These are phyloP conservation scores for Globomyces sp. DNA, from an alignment of 371 early-diverging fungal genomes.

Conservation along the genomic window DNA sequence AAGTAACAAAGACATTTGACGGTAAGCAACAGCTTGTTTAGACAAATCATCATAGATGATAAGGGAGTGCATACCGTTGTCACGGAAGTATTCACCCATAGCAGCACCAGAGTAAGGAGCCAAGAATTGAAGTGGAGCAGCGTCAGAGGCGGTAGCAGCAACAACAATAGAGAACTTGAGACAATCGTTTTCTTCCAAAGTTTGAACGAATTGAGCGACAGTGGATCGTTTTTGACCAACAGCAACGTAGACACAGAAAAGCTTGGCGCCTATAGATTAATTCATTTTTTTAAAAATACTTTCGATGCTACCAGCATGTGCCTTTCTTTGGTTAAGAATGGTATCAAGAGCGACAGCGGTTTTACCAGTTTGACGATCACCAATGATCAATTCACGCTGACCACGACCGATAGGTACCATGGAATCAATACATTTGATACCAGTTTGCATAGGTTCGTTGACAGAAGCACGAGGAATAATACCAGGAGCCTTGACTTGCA, in stretches of 20 bases:
- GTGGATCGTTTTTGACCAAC: constrained; percentile 97
- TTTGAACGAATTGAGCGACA: constrained; percentile 94
- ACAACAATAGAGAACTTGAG: constrained; percentile 93
- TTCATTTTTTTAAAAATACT: constrained; percentile 30
- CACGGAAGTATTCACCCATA: constrained; percentile 96
- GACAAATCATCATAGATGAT: constrained; percentile 97
- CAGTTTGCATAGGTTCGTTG: constrained; percentile 97
- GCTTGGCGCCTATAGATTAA: constrained; percentile 52
- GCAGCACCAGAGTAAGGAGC: constrained; percentile 96
- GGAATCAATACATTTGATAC: constrained; percentile 97
- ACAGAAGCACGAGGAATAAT: constrained; percentile 96
- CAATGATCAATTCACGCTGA: constrained; percentile 98
- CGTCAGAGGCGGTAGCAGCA: constrained; percentile 95
- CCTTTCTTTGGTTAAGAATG: constrained; percentile 95
- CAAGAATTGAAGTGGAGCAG: constrained; percentile 93
- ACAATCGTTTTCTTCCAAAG: constrained; percentile 89
- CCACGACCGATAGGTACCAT: constrained; percentile 98
- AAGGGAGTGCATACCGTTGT: constrained; percentile 94
- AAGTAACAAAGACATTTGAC: constrained; percentile 95
- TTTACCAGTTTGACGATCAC: constrained; percentile 98
- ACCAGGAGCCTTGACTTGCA: constrained; percentile 96
- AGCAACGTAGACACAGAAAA: constrained; percentile 97
- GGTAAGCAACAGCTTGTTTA: constrained; percentile 97
- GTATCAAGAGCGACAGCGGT: constrained; percentile 94
- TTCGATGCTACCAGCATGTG: constrained; percentile 86